These are phyloP conservation scores for Camelina laxa DNA, from an alignment of 345 rosid genomes.

Conservation along the genomic window DNA sequence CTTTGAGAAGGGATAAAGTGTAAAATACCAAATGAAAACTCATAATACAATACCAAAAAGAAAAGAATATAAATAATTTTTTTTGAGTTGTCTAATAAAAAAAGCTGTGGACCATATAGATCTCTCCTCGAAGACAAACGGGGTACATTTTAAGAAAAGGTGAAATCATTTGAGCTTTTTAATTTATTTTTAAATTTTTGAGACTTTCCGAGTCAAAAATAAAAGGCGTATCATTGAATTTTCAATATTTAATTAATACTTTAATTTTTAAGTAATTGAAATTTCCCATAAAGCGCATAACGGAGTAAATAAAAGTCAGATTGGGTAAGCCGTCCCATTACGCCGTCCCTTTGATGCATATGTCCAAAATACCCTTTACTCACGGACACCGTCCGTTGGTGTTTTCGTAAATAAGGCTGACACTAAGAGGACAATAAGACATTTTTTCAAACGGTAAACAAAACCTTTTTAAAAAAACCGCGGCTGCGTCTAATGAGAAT, in stretches of 20 bases:
- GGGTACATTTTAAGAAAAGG: constrained; percentile 35
- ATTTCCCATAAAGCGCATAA: constrained; percentile 36
- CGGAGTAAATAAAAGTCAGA: constrained; percentile 29
- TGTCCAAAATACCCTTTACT: constrained; percentile 34
- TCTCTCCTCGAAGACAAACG: constrained; percentile 43
- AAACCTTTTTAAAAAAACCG: neutral
- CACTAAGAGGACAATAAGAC: constrained; percentile 33
- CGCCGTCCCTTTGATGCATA: constrained; percentile 9
- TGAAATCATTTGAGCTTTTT: constrained; percentile 43
- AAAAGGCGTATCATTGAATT: constrained; percentile 42
- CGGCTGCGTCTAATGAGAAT: constrained; percentile 47
- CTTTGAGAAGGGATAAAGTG: constrained; percentile 66
- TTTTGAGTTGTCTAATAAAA: neutral
- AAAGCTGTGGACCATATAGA: constrained; percentile 30
- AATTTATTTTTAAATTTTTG: constrained; percentile 34
- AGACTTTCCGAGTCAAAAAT: constrained; percentile 57
- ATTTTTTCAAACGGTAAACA: constrained; percentile 28
- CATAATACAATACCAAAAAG: constrained; percentile 32
- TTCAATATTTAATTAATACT: neutral
- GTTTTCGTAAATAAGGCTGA: constrained; percentile 14
- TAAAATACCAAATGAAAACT: constrained; percentile 8
- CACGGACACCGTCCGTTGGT: constrained; percentile 31
- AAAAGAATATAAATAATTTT: constrained; percentile 18
- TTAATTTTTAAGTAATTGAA: constrained; percentile 6
- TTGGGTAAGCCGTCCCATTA: constrained; percentile 37